Conservation (phyloP, 1,284 basidiomycete genomes). For the Chalciporus sp. region DNA sequence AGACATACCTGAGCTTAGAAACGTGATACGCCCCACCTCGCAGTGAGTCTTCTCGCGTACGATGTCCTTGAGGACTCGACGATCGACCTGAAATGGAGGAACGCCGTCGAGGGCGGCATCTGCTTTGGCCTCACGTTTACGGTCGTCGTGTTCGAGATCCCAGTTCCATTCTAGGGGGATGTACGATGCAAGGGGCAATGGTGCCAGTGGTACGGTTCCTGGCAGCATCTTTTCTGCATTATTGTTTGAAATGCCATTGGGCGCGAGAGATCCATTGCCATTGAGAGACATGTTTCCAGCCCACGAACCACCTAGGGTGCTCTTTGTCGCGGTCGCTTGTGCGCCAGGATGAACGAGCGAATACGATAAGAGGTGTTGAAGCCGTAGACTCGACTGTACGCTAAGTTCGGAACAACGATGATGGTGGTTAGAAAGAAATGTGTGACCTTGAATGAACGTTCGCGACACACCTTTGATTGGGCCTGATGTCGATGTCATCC, state of each 20-base stretch:
- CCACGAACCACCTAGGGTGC: slow-evolving; percentile 7
- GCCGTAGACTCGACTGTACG: not conserved
- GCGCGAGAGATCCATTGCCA: slow-evolving; percentile 1
- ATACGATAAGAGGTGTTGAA: not conserved
- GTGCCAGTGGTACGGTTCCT: slow-evolving; percentile 23
- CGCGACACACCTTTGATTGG: slow-evolving; percentile 22
- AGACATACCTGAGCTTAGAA: slow-evolving; percentile 69
- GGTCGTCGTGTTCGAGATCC: slow-evolving; percentile 65
- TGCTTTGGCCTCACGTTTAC: slow-evolving; percentile 58
- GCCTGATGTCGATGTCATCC: slow-evolving; percentile 13
- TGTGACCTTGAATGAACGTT: slow-evolving; percentile 10
- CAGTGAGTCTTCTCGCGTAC: slow-evolving; percentile 66
- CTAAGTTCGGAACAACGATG: not conserved
- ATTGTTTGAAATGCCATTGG: not conserved
- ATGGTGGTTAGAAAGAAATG: not conserved
- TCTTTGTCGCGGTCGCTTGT: slow-evolving; percentile 6
- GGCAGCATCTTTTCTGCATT: slow-evolving; percentile 11
- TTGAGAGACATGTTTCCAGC: slow-evolving; percentile 14
- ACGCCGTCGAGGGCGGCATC: slow-evolving; percentile 60
- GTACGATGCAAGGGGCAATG: slow-evolving; percentile 5
- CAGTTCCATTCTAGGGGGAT: slow-evolving; percentile 60
- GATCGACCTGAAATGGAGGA: slow-evolving; percentile 70
- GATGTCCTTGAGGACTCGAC: slow-evolving; percentile 70
- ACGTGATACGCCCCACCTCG: slow-evolving; percentile 68
- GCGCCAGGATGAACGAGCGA: not conserved